Conservation (phyloP, 768 basidiomycete species). For the Trametes cubensis region DNA sequence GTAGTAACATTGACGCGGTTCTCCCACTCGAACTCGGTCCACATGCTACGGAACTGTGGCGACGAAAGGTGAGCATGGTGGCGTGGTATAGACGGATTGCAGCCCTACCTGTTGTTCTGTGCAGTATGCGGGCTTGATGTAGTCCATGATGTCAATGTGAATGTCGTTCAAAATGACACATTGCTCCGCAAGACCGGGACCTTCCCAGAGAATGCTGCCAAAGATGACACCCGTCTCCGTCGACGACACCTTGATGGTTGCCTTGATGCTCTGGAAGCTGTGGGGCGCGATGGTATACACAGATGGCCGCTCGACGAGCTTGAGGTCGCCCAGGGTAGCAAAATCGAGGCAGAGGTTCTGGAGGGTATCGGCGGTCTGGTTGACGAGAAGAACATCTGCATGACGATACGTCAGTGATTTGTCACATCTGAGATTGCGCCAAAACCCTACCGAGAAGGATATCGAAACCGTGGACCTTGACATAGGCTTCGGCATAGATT, state of each 20-base stretch:
- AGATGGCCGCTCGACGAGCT: slow-evolving; percentile 93
- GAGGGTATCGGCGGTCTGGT: slow-evolving; percentile 90
- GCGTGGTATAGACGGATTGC: background rate
- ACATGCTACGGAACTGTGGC: slow-evolving; percentile 90
- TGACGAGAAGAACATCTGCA: slow-evolving; percentile 91
- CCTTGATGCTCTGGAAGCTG: slow-evolving; percentile 98
- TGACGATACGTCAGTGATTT: background rate
- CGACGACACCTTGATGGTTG: slow-evolving; percentile 97
- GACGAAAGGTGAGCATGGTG: background rate
- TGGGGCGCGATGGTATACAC: slow-evolving; percentile 94
- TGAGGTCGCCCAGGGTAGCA: slow-evolving; percentile 94
- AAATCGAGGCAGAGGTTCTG: slow-evolving; percentile 98
- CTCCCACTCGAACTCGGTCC: slow-evolving; percentile 99
- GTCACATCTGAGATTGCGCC: background rate
- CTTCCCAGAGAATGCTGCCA: slow-evolving; percentile 96
- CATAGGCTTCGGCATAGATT: slow-evolving; percentile 96
- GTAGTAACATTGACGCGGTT: slow-evolving; percentile 95
- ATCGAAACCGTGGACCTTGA: slow-evolving; percentile 97
- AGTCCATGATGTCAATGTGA: slow-evolving; percentile 98
- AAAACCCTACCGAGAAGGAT: slow-evolving; percentile 75
- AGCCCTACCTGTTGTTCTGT: slow-evolving; percentile 83
- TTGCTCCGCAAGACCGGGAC: slow-evolving; percentile 81
- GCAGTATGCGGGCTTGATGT: slow-evolving; percentile 95
- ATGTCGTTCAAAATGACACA: slow-evolving; percentile 97
- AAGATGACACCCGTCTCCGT: slow-evolving; percentile 99